phyloP scores from a whole-genome alignment of 2,329 filamentous ascomycete genomes.

The Tolypocladium pustulatum region DNA sequence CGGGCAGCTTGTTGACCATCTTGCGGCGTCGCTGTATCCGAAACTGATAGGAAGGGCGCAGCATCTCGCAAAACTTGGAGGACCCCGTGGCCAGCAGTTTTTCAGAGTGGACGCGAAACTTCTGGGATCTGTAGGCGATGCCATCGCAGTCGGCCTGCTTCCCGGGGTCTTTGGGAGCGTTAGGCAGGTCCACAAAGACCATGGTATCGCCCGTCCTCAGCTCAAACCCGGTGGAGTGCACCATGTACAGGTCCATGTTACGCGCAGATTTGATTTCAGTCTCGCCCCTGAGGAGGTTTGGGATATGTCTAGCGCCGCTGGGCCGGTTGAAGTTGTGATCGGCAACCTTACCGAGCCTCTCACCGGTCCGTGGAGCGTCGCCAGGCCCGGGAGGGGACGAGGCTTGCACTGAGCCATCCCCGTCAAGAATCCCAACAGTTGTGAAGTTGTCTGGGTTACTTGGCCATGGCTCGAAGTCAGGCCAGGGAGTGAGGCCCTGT shows the following conservation, averaged over 20 bases:
- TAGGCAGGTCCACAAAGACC: conserved; percentile 30
- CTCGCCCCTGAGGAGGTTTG: background rate
- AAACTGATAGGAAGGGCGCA: conserved; percentile 30
- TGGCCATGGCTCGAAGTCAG: background rate
- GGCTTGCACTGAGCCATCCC: background rate
- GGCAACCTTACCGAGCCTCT: background rate
- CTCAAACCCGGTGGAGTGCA: conserved; percentile 16
- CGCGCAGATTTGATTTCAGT: conserved; percentile 10
- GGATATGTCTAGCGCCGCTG: background rate
- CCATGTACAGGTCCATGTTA: conserved; percentile 14
- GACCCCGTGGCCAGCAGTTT: conserved; percentile 37
- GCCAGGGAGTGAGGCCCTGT: background rate
- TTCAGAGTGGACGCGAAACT: conserved; percentile 33
- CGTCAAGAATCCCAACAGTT: background rate
- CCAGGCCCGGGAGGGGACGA: background rate
- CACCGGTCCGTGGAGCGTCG: background rate
- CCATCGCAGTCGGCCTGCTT: conserved; percentile 23
- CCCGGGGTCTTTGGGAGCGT: conserved; percentile 6
- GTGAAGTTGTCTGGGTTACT: background rate
- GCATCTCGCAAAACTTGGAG: conserved; percentile 32
- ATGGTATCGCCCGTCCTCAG: conserved; percentile 30
- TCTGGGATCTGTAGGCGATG: conserved; percentile 20
- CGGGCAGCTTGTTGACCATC: conserved; percentile 21
- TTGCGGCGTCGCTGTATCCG: conserved; percentile 26
- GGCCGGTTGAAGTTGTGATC: background rate